Evolutionary conservation across 257 asterid genomes (phyloP).

Genomic region (Gynochthodes officinalis): DNA sequence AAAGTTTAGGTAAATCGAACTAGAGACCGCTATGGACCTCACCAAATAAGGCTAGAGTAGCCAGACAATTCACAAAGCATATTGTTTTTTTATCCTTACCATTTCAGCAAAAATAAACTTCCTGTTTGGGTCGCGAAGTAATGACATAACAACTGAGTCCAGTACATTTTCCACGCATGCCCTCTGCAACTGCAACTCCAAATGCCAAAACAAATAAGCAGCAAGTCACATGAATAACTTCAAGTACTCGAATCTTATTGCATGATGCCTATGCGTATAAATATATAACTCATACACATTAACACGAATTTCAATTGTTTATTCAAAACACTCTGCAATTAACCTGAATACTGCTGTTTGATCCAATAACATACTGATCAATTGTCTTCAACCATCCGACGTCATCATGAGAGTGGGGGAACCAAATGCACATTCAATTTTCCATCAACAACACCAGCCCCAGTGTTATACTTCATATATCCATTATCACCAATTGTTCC

Average conservation of each 20-base stretch:
- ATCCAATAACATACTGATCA: slow-evolving; percentile 91
- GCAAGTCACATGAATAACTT: neutral
- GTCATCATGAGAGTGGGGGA: slow-evolving; percentile 86
- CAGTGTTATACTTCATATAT: slow-evolving; percentile 49
- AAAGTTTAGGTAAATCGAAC: too few relatives aligned
- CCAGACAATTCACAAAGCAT: too few relatives aligned
- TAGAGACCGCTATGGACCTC: too few relatives aligned
- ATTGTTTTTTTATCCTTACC: slow-evolving; percentile 49
- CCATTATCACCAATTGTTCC: slow-evolving; percentile 38
- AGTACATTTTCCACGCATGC: slow-evolving; percentile 82
- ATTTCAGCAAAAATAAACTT: slow-evolving; percentile 83
- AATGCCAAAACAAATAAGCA: slow-evolving; percentile 5
- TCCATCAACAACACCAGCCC: slow-evolving; percentile 54
- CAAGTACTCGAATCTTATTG: neutral
- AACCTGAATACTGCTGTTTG: slow-evolving; percentile 81
- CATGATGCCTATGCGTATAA: neutral
- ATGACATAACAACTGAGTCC: slow-evolving; percentile 65
- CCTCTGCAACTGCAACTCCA: slow-evolving; percentile 53
- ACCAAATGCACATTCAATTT: slow-evolving; percentile 90
- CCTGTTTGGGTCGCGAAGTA: slow-evolving; percentile 64
- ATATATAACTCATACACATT: too few relatives aligned
- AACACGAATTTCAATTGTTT: neutral
- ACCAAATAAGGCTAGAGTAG: neutral
- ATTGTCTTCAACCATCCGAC: slow-evolving; percentile 92
- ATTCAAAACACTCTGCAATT: neutral